phyloP scores from a whole-genome alignment of 2,329 filamentous ascomycete species.

The Ophiostoma triangulosporum region DNA sequence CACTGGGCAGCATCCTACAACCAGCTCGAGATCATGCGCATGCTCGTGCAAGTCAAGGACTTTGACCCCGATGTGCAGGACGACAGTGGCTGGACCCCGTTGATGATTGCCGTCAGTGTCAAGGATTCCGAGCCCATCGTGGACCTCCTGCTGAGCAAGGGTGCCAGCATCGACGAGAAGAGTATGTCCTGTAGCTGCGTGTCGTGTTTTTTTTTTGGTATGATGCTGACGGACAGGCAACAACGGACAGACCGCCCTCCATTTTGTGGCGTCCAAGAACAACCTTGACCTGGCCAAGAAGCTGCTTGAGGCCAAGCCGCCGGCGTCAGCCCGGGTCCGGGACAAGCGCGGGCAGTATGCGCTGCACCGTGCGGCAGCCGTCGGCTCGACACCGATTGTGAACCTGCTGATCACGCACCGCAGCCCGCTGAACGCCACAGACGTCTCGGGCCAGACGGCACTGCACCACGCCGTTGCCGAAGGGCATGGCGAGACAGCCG shows the following conservation, averaged over 20 bases:
- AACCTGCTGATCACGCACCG: constrained; percentile 61
- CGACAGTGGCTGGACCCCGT: constrained; percentile 65
- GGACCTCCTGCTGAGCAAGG: constrained; percentile 52
- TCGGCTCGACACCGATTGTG: constrained; percentile 79
- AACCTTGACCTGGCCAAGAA: constrained; percentile 70
- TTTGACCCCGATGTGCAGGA: constrained; percentile 84
- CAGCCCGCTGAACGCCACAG: constrained; percentile 73
- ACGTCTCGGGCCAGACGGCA: constrained; percentile 72
- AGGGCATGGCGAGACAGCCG: constrained; percentile 66
- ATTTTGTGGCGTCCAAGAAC: constrained; percentile 83
- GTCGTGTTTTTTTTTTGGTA: neutral
- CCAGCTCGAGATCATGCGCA: constrained; percentile 56
- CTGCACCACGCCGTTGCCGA: constrained; percentile 79
- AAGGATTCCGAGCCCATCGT: constrained; percentile 58
- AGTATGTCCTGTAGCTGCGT: constrained; percentile 42
- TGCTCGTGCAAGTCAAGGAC: constrained; percentile 54
- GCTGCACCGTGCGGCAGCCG: constrained; percentile 80
- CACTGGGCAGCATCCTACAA: constrained; percentile 92
- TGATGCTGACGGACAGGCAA: neutral
- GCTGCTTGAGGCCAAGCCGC: constrained; percentile 55
- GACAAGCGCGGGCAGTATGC: constrained; percentile 83
- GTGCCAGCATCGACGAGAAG: constrained; percentile 60
- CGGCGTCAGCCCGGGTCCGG: constrained; percentile 64
- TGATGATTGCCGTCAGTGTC: constrained; percentile 71
- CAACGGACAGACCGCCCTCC: constrained; percentile 57